A percentile compares a stretch with the other conserved stretches of the same genome.
Evolutionary conservation across 208 protist genomes (phyloP).

Genomic region (Acanthamoeba lenticulata): DNA sequence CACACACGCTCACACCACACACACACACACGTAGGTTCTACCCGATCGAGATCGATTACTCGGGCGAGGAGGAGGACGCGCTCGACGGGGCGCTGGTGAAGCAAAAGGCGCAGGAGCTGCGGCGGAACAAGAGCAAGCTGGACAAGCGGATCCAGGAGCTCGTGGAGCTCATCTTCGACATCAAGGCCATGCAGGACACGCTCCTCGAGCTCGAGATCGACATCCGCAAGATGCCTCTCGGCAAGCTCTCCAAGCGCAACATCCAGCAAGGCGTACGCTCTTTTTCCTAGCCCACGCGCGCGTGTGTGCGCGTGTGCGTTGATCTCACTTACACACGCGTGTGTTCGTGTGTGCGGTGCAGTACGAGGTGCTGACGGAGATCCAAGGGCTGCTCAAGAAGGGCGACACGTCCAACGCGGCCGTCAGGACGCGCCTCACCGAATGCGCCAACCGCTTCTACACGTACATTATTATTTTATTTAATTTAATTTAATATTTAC

Average conservation of each 20-base stretch:
- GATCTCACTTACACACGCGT: background rate
- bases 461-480: constrained; percentile 42
- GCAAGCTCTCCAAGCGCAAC: constrained; percentile 78
- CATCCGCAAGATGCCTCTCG: constrained; percentile 73
- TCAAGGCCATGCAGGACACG: background rate
- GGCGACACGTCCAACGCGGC: background rate
- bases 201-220: constrained; percentile 73
- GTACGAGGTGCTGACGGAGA: constrained; percentile 22
- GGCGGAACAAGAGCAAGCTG: background rate
- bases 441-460: constrained; percentile 72
- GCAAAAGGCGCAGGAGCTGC: background rate
- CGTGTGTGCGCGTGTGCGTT: background rate
- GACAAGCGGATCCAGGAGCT: constrained; percentile 43
- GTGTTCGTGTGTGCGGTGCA: background rate
- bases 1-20: too few species aligned
- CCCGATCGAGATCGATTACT: background rate
- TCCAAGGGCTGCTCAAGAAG: background rate
- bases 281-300: background rate
- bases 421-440: background rate
- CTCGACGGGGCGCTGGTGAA: background rate
- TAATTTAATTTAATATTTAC: too few species aligned
- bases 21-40: background rate
- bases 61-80: background rate
- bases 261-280: constrained; percentile 60
- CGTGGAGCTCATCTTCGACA: constrained; percentile 64